phyloP scores from a whole-genome alignment of 352 stramenopile species.

The Thalassiosira livingstoniorum region DNA sequence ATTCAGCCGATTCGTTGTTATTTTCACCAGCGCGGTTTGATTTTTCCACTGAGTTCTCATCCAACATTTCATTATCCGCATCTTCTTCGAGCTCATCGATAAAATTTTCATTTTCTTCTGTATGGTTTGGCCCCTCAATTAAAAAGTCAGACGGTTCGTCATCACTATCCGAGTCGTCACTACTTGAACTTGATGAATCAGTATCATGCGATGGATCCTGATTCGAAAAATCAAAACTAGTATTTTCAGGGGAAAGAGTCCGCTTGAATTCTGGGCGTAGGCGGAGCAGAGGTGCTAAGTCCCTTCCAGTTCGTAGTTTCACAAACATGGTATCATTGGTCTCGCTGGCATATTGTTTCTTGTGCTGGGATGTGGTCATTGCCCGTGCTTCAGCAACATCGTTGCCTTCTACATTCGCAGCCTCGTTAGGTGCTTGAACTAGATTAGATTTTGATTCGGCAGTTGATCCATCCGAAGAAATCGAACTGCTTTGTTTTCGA shows the following conservation, averaged over 20 bases:
- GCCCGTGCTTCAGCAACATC: conserved; percentile 1
- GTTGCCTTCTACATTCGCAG: background rate
- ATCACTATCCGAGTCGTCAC: conserved; percentile 50
- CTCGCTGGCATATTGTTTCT: no score
- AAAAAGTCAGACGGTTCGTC: conserved; percentile 45
- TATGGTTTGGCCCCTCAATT: conserved; percentile 39
- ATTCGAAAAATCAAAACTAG: conserved; percentile 38
- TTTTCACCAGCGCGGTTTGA: no score
- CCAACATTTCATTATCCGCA: no score
- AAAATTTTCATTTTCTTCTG: background rate
- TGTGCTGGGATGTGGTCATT: background rate
- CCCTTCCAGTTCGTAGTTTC: conserved; percentile 64
- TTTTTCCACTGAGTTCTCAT: no score
- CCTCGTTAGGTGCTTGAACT: no score
- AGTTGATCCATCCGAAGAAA: background rate
- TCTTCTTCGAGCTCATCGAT: background rate
- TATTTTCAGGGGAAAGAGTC: background rate
- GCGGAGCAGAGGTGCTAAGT: conserved; percentile 69
- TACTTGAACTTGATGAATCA: conserved; percentile 46
- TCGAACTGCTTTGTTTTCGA: conserved; percentile 18
- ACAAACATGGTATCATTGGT: conserved; percentile 16
- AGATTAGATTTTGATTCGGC: no score
- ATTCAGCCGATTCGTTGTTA: no score
- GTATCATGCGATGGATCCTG: conserved; percentile 9
- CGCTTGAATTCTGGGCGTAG: conserved; percentile 50